Evolutionary conservation across 1,284 basidiomycete species (phyloP), one percentile per base, ranked within the genome.

Genomic region (Athelia sp.): DNA sequence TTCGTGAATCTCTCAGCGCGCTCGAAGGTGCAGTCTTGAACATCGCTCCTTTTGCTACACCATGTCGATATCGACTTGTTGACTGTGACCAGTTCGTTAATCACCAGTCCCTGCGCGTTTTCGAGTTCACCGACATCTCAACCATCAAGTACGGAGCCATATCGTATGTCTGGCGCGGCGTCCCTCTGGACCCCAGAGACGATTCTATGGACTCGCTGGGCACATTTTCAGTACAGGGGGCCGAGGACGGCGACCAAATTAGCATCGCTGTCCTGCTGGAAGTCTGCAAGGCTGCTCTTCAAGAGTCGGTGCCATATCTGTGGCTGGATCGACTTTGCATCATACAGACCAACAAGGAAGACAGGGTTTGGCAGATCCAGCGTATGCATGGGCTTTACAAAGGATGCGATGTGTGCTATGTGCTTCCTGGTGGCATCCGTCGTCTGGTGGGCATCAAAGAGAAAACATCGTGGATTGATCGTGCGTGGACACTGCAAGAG

Each of bases 401-500:
- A 26, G 38, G 43, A 13, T 52, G 53, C 43, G 36, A 32, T 31
- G 18, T 29, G 15, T 54, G 47, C 43, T 40, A 50, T 42, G 44
- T 51, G 17, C 48, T 57, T 19, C 48, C 54, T 1, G 54, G 54
- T 19, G 54, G 55, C 24, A 19, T 58, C 15, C 51, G 47, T 15
- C 54, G 52, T 11, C 46, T 58, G 11, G 51, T 52, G 2, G 46
- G 51, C n/a, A 32, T 58, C 2, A 49, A 52, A 23, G 56, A 58
- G 45, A 50, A 54, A 19, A 58, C 56, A 17, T 19, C n/a, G 2
- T 56, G 55, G 54, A 55, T 56, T 17, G 49, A 56, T 45, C 54
- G 55, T 1, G 52, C 48, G 3, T 56, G 54, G 55, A 56, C 55
- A 17, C 43, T 56, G 15, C 55, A 56, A 43, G 55, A 56, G 49